A percentile compares a stretch with the other conserved stretches of the same genome.
phyloP scores from a whole-genome alignment of 1,139 yeast species.

The Taphrina pruni region DNA sequence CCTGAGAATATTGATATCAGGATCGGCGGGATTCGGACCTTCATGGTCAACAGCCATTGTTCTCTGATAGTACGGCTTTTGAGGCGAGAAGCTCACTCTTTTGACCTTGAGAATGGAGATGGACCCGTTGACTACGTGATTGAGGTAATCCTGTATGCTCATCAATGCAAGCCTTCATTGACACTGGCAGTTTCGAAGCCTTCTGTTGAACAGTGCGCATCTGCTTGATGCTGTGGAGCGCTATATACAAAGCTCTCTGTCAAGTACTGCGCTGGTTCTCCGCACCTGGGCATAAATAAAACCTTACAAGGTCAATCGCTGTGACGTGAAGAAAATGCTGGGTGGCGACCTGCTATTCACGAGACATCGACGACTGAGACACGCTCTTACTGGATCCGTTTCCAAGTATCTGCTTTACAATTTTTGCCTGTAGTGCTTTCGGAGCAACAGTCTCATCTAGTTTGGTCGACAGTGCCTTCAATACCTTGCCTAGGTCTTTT shows the following conservation, averaged over 20 bases:
- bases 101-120: neutral
- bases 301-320: neutral
- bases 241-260: slow-evolving; percentile 2
- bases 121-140: slow-evolving; percentile 17
- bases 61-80: neutral
- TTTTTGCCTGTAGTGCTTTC: slow-evolving; percentile 30
- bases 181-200: neutral
- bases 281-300: slow-evolving; percentile 8
- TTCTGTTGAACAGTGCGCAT: slow-evolving; percentile 19
- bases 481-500: slow-evolving; percentile 36
- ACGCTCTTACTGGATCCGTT: slow-evolving; percentile 15
- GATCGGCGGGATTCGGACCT: neutral
- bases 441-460: slow-evolving; percentile 36
- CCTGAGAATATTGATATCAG: slow-evolving; percentile 6
- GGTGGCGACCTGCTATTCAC: neutral
- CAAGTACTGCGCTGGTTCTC: slow-evolving; percentile 18
- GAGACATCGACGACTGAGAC: neutral
- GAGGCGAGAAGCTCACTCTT: neutral
- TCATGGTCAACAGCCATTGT: slow-evolving; percentile 7
- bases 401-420: slow-evolving; percentile 33
- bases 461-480: slow-evolving; percentile 29
- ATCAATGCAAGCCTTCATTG: neutral
- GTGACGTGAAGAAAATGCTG: neutral
- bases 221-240: slow-evolving; percentile 11
- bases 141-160: neutral